A percentile compares a stretch with the other conserved stretches of the same genome.
Evolutionary conservation across 495 filamentous ascomycete genomes (phyloP).

Genomic region (Cladorrhinum samala): DNA sequence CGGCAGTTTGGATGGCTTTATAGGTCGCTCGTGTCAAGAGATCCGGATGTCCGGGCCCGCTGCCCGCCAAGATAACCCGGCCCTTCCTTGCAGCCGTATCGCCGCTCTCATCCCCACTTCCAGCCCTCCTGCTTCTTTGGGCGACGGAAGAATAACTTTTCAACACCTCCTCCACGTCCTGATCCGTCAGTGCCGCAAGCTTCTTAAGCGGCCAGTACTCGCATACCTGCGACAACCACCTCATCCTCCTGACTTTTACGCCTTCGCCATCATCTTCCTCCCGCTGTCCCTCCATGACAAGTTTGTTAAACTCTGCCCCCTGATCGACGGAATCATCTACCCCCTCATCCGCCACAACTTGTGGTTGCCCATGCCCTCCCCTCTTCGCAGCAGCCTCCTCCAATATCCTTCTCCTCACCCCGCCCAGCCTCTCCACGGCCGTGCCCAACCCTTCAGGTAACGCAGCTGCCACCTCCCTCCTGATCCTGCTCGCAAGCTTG

Average conservation of each 20-base stretch:
- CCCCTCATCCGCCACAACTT: slow-evolving; percentile 40
- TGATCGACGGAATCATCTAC: slow-evolving; percentile 84
- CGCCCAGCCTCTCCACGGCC: slow-evolving; percentile 73
- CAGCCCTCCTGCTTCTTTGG: background rate
- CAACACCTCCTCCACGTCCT: slow-evolving; percentile 68
- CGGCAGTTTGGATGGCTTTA: slow-evolving; percentile 75
- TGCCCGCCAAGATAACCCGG: slow-evolving; percentile 81
- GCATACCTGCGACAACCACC: slow-evolving; percentile 94
- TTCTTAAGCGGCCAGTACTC: slow-evolving; percentile 94
- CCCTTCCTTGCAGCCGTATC: slow-evolving; percentile 32
- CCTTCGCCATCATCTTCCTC: slow-evolving; percentile 53
- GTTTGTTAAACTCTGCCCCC: slow-evolving; percentile 74
- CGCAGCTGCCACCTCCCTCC: slow-evolving; percentile 74
- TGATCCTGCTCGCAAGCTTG: slow-evolving; percentile 86
- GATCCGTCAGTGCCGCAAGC: slow-evolving; percentile 71
- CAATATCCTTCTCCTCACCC: slow-evolving; percentile 60
- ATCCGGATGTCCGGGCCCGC: slow-evolving; percentile 89
- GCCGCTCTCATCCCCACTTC: background rate
- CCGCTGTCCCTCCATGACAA: slow-evolving; percentile 56
- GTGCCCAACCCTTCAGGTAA: slow-evolving; percentile 77
- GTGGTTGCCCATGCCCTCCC: slow-evolving; percentile 30
- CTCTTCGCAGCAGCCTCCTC: slow-evolving; percentile 53
- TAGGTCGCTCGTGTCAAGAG: slow-evolving; percentile 84
- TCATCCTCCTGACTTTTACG: slow-evolving; percentile 72
- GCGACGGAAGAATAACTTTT: slow-evolving; percentile 49